These are phyloP conservation scores for Neurospora intermedia DNA, from an alignment of 495 filamentous ascomycete genomes.

Conservation along the genomic window DNA sequence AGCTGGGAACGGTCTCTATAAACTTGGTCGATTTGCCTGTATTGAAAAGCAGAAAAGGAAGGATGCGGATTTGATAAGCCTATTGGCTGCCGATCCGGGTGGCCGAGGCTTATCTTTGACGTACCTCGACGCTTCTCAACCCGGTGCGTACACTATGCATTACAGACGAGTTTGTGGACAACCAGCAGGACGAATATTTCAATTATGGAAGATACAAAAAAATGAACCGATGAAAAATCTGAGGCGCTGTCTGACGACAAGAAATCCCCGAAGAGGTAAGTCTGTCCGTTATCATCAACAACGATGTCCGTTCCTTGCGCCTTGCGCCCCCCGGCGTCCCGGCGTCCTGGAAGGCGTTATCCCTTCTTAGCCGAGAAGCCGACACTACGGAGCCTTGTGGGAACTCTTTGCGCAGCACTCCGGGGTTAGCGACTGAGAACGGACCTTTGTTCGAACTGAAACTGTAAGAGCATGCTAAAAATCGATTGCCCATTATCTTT, in stretches of 20 bases:
- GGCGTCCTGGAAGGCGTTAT: neutral
- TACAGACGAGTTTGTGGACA: neutral
- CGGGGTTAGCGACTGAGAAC: neutral
- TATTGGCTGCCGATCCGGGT: neutral
- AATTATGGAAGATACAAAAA: neutral
- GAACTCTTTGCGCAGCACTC: neutral
- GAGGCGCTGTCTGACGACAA: neutral
- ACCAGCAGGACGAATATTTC: neutral
- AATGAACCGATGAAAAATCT: neutral
- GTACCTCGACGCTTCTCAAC: neutral
- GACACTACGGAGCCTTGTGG: neutral
- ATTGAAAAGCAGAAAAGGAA: neutral
- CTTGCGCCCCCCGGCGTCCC: neutral
- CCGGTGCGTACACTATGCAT: neutral
- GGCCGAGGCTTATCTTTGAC: neutral
- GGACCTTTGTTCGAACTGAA: neutral
- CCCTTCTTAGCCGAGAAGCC: neutral
- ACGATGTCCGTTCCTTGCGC: neutral
- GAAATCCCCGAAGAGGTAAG: neutral
- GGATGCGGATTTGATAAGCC: neutral
- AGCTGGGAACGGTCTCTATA: neutral
- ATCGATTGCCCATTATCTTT: neutral
- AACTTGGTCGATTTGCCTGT: neutral
- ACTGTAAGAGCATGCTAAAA: neutral
- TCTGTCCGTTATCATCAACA: neutral